Evolutionary conservation across 441 rosid genomes (phyloP).

Genomic region (Melastoma candidum): DNA sequence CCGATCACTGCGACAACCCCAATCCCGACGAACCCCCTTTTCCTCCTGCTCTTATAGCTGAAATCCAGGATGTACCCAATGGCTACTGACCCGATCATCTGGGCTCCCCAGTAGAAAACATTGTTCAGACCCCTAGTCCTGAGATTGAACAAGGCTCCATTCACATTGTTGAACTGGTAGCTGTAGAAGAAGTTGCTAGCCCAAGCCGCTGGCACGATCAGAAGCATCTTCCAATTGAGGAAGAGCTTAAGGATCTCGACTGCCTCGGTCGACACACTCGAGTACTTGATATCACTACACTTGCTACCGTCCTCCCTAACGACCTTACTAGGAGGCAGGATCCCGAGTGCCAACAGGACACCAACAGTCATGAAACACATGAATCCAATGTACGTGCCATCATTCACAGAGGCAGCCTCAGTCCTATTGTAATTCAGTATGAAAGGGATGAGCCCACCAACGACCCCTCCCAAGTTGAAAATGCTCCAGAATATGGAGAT

Average conservation of each 20-base stretch:
- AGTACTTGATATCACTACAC: constrained; percentile 31
- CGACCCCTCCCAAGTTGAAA: constrained; percentile 85
- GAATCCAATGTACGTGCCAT: constrained; percentile 64
- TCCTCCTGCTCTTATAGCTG: constrained; percentile 40
- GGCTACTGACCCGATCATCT: constrained; percentile 46
- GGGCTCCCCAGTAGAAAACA: constrained; percentile 59
- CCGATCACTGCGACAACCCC: constrained; percentile 37
- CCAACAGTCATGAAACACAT: constrained; percentile 60
- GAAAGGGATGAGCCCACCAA: constrained; percentile 89
- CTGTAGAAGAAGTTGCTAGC: constrained; percentile 55
- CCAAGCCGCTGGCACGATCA: constrained; percentile 48
- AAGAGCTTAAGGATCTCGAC: constrained; percentile 34
- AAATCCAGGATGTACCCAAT: constrained; percentile 49
- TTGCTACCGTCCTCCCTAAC: constrained; percentile 51
- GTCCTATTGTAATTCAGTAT: constrained; percentile 42
- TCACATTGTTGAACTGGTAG: constrained; percentile 57
- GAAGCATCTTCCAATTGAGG: constrained; percentile 33
- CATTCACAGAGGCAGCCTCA: constrained; percentile 60
- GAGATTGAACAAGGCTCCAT: constrained; percentile 35
- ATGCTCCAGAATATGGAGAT: constrained; percentile 86
- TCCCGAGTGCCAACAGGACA: constrained; percentile 37
- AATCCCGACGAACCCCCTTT: constrained; percentile 43
- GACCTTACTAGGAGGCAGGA: constrained; percentile 50
- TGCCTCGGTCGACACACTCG: constrained; percentile 25
- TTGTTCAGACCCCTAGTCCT: constrained; percentile 59